These are phyloP conservation scores for Ophiognomonia clavigignenti-juglandacearum DNA, from an alignment of 2,329 filamentous ascomycete species.

Conservation along the genomic window DNA sequence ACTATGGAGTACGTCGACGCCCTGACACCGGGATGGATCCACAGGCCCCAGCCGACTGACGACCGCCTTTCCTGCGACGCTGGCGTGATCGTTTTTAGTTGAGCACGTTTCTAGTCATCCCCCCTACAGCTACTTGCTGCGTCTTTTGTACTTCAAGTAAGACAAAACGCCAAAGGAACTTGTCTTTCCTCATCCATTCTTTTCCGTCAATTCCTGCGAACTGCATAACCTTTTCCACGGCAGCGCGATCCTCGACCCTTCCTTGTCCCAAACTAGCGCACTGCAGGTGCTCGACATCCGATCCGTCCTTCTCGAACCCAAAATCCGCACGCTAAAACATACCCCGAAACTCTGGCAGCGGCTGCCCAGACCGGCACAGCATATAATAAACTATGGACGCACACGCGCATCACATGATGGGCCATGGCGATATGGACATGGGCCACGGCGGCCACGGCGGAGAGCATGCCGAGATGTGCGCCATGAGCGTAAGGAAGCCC, in stretches of 20 bases:
- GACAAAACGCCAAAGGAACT: no score
- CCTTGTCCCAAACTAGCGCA: neutral
- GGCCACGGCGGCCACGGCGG: constrained; percentile 56
- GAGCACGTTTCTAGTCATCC: no score
- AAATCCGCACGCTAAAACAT: neutral
- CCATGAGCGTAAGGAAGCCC: constrained; percentile 70
- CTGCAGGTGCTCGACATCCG: no score
- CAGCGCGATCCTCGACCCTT: constrained; percentile 11
- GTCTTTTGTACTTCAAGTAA: neutral
- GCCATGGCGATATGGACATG: constrained; percentile 28
- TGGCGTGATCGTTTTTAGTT: no score
- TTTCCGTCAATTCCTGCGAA: neutral
- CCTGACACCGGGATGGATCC: no score
- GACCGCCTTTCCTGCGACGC: no score
- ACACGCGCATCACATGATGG: constrained; percentile 43
- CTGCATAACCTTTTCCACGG: neutral
- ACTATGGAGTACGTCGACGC: no score
- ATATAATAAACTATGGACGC: constrained; percentile 37
- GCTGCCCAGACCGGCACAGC: no score
- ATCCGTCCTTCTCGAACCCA: neutral
- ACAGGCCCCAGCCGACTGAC: no score
- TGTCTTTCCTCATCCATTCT: no score
- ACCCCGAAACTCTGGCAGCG: neutral
- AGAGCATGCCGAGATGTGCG: constrained; percentile 58
- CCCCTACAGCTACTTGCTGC: no score